Percentiles rank a stretch among this genome's conserved stretches.
These are phyloP conservation scores for Castanea mollissima DNA, from an alignment of 306 rosid species.

Conservation along the genomic window DNA sequence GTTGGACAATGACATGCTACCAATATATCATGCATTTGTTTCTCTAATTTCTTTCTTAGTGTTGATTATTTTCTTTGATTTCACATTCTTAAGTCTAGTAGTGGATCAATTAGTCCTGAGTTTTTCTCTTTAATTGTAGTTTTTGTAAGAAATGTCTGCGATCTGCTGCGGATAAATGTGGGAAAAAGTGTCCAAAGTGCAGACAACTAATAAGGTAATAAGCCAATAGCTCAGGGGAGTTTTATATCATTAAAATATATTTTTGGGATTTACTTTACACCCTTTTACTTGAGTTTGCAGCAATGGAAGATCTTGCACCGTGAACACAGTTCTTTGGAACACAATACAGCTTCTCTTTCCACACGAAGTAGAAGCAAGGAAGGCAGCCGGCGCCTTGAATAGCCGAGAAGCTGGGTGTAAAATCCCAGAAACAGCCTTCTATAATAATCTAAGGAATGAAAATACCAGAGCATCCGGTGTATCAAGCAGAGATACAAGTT, in stretches of 20 bases:
- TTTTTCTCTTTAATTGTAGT: slow-evolving; percentile 33
- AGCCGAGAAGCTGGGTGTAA: slow-evolving; percentile 27
- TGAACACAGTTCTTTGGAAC: slow-evolving; percentile 97
- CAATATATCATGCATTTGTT: background rate
- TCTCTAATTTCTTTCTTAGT: background rate
- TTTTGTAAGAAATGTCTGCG: slow-evolving; percentile 85
- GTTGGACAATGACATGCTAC: background rate
- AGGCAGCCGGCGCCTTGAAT: slow-evolving; percentile 45
- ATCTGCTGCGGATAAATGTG: slow-evolving; percentile 91
- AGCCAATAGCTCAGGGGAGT: background rate
- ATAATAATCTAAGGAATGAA: slow-evolving; percentile 36
- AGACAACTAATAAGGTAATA: slow-evolving; percentile 76
- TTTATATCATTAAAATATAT: background rate
- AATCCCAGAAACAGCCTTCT: slow-evolving; percentile 47
- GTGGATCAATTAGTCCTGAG: background rate
- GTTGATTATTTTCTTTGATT: background rate
- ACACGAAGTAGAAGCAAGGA: slow-evolving; percentile 76
- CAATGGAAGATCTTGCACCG: slow-evolving; percentile 80
- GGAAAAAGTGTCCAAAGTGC: slow-evolving; percentile 93
- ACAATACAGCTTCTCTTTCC: slow-evolving; percentile 95
- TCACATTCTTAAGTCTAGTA: background rate
- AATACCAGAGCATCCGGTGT: slow-evolving; percentile 11
- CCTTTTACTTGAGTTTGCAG: slow-evolving; percentile 41
- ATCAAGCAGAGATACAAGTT: slow-evolving; percentile 34
- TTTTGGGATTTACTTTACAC: background rate